These are phyloP conservation scores for Gremmenia infestans DNA, from an alignment of 2,329 filamentous ascomycete genomes.

Conservation along the genomic window DNA sequence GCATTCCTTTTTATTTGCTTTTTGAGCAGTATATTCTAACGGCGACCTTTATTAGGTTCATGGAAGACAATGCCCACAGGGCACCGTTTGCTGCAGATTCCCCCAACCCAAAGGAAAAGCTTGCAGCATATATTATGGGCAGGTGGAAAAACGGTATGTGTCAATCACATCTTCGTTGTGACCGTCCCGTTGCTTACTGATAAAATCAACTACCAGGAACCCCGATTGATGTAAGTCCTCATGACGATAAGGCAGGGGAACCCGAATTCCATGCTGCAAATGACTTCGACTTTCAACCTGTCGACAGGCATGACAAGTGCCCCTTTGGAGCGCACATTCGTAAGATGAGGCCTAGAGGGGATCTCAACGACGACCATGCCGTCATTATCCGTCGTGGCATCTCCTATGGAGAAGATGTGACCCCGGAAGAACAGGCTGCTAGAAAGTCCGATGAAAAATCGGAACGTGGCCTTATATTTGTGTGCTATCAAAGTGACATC, in stretches of 20 bases:
- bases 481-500: slow-evolving; percentile 41
- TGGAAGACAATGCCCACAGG: slow-evolving; percentile 30
- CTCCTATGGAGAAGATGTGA: slow-evolving; percentile 37
- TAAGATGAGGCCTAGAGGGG: slow-evolving; percentile 40
- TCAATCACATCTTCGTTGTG: not conserved
- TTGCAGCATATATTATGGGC: slow-evolving; percentile 40
- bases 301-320: slow-evolving; percentile 33
- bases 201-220: slow-evolving; percentile 24
- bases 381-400: slow-evolving; percentile 43
- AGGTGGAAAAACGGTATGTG: slow-evolving; percentile 35
- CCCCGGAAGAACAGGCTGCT: slow-evolving; percentile 27
- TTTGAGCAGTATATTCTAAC: too few species aligned
- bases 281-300: slow-evolving; percentile 33
- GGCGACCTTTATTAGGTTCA: slow-evolving; percentile 23
- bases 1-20: too few species aligned
- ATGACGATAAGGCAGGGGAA: slow-evolving; percentile 30
- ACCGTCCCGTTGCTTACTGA: not conserved
- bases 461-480: slow-evolving; percentile 42
- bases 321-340: slow-evolving; percentile 44
- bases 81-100: slow-evolving; percentile 2
- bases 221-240: slow-evolving; percentile 30
- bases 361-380: slow-evolving; percentile 30
- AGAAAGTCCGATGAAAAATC: slow-evolving; percentile 20
- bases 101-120: slow-evolving; percentile 29
- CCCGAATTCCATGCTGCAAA: slow-evolving; percentile 25